Base-by-base conservation (phyloP, 768 basidiomycete species). In the Pisolithus marmoratus region DNA sequence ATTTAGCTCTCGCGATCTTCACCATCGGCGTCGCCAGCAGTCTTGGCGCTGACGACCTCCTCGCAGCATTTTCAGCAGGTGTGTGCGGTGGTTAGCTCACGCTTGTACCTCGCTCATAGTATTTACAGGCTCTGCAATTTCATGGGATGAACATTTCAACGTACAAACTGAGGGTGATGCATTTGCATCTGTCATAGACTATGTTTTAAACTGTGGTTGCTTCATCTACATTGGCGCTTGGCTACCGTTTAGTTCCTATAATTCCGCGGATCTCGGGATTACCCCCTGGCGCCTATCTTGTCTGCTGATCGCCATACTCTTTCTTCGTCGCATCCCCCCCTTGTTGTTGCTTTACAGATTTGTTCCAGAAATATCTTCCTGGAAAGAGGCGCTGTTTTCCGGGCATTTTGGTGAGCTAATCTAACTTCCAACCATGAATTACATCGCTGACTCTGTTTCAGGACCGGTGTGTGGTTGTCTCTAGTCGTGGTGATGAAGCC, bases 161-260 rank as follows among this genome's bases (percentile, higher is more conserved):
- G 70, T 70, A 19, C 84, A 90, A 53, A 90, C 82, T 0, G 89
- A 94, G 67, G 83, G 87, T 56, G 90, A 93, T 52, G 75, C 82
- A 9, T 97, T 99, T 64, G 86, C 91, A 2, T 85, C 91, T 24
- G 89, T 96, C 38, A 85, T 98, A 55, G 90, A 97, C 66, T 80
- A 96, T 55, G 75, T 96, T 23, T 74, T 90, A 49, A 90, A 90
- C 58, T 87, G 86, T 54, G 84, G 72, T 2, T 87, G 86, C 66
- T 91, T 91, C 67, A 75, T 91, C 24, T 90, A 90, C 62, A 87
- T 79, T 17, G 96, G 95, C 24, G 94, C 95, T 2, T 93, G 94
- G 84, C 66, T 90, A 9, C 85, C 86, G 0, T 88, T 90, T 58
- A 57, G 72, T 8, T 58, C 70, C 8, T 89, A 86, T 63, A 75